phyloP scores from a whole-genome alignment of 768 basidiomycete genomes.

The Mycena metata region DNA sequence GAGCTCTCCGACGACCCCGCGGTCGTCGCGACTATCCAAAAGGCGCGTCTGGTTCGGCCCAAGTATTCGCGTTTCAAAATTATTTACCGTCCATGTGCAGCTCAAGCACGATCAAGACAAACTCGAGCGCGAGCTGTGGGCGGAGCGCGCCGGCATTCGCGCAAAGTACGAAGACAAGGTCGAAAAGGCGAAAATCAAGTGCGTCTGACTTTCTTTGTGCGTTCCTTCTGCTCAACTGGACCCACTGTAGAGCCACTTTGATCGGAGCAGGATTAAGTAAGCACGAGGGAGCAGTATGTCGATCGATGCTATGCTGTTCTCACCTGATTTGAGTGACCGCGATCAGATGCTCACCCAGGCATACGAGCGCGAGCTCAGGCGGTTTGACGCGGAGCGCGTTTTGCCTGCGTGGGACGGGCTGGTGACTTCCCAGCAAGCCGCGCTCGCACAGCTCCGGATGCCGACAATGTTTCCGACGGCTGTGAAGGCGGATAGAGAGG shows the following conservation, averaged over 20 bases:
- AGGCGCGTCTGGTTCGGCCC: slow-evolving; percentile 53
- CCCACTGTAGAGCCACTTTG: slow-evolving; percentile 68
- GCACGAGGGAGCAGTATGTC: slow-evolving; percentile 74
- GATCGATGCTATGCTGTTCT: neutral
- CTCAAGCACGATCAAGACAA: slow-evolving; percentile 79
- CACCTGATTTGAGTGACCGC: neutral
- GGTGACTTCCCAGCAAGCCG: slow-evolving; percentile 75
- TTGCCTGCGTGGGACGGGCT: slow-evolving; percentile 84
- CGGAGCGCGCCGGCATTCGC: slow-evolving; percentile 73
- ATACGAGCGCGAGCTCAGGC: slow-evolving; percentile 73
- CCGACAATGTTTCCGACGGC: slow-evolving; percentile 79
- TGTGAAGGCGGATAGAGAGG: slow-evolving; percentile 67
- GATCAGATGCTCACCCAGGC: slow-evolving; percentile 73
- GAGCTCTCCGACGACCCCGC: slow-evolving; percentile 66
- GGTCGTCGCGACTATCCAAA: slow-evolving; percentile 64
- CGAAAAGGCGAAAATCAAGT: slow-evolving; percentile 78
- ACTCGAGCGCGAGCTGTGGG: slow-evolving; percentile 77
- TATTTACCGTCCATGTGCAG: slow-evolving; percentile 50
- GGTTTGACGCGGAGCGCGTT: slow-evolving; percentile 78
- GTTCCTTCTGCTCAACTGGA: slow-evolving; percentile 2
- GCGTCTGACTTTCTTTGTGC: slow-evolving; percentile 38
- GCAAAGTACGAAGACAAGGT: slow-evolving; percentile 80
- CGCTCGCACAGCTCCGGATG: slow-evolving; percentile 70
- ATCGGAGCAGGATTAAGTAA: slow-evolving; percentile 75
- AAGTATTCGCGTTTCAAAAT: slow-evolving; percentile 9